phyloP scores from a whole-genome alignment of 176 grass and related monocot species.

The Thinopyrum elongatum region DNA sequence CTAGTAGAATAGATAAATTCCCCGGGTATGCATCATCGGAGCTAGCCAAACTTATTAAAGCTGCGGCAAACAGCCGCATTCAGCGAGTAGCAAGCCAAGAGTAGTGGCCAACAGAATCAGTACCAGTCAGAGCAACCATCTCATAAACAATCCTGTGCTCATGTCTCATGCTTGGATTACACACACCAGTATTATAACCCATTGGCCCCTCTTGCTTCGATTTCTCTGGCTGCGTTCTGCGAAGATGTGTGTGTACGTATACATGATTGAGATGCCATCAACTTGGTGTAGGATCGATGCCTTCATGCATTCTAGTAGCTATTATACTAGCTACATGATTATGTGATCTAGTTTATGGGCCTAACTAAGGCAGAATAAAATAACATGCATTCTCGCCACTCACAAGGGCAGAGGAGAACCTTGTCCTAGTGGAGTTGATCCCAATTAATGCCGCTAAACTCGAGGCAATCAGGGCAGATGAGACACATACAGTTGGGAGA shows the following conservation, averaged over 20 bases:
- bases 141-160: constrained; percentile 8
- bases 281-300: background rate
- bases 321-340: background rate
- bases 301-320: background rate
- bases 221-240: background rate
- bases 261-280: constrained; percentile 20
- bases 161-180: constrained; percentile 23
- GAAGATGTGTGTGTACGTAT: background rate
- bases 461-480: background rate
- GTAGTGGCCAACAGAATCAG: constrained; percentile 34
- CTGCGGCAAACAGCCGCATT: constrained; percentile 35
- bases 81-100: too few relatives aligned
- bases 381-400: constrained; percentile 8
- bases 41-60: background rate
- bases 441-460: constrained; percentile 14
- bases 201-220: background rate
- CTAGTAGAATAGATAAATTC: background rate
- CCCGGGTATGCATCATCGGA: background rate
- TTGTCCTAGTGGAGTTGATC: constrained; percentile 13
- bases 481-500: background rate
- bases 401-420: constrained; percentile 28
- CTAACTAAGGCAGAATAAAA: background rate
- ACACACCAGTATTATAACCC: background rate
- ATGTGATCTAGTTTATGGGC: background rate
- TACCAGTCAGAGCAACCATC: constrained; percentile 28